Conservation (phyloP, 2,329 filamentous ascomycete species). For the Xylariaceae sp. region DNA sequence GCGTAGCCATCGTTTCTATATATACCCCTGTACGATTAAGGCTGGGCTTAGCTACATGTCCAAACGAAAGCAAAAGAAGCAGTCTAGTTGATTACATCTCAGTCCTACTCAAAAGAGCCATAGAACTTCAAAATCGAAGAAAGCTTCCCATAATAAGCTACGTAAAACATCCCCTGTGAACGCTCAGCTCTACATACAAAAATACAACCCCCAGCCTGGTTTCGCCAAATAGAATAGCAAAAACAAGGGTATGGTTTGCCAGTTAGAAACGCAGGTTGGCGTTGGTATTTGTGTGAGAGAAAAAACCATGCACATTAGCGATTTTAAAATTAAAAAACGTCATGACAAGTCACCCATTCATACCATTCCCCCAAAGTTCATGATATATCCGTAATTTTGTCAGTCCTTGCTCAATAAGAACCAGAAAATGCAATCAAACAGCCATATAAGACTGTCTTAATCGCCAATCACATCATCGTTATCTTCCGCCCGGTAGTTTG, state of each 20-base stretch:
- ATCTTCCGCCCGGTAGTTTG: constrained; percentile 30
- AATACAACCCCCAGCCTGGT: background rate
- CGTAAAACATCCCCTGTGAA: background rate
- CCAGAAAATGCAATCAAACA: too few relatives aligned
- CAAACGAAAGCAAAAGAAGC: too few relatives aligned
- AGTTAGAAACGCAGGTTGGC: too few relatives aligned
- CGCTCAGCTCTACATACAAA: background rate
- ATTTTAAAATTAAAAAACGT: constrained; percentile 23
- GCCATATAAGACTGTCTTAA: too few relatives aligned
- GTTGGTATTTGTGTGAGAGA: background rate
- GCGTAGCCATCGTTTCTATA: background rate
- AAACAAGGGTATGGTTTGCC: too few relatives aligned
- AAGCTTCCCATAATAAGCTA: background rate
- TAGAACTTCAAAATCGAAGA: background rate
- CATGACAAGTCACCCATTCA: constrained; percentile 6
- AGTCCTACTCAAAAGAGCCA: too few relatives aligned
- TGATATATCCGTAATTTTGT: constrained; percentile 6
- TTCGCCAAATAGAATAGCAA: too few relatives aligned
- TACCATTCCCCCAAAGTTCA: background rate
- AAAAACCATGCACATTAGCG: constrained; percentile 17
- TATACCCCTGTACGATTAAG: constrained; percentile 18
- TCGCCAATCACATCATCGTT: constrained; percentile 52
- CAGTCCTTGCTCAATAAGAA: background rate
- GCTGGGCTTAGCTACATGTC: too few relatives aligned
- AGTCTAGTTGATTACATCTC: background rate